Conservation (phyloP, 805 yeast species). For the Zygoascus ofunaensis region DNA sequence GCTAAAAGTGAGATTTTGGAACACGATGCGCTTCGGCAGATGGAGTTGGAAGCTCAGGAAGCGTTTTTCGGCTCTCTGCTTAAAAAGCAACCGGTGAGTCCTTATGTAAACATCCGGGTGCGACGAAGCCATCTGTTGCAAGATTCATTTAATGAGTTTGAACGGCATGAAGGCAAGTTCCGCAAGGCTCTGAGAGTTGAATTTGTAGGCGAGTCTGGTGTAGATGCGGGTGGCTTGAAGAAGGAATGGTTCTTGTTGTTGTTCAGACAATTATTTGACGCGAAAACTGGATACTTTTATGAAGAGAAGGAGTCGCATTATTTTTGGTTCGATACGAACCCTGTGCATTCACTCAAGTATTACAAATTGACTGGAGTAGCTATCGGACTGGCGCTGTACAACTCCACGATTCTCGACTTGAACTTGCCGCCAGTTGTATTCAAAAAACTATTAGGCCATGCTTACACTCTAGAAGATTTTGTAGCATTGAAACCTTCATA, state of each 20-base stretch:
- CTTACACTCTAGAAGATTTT: slow-evolving; percentile 55
- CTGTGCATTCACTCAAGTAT: slow-evolving; percentile 17
- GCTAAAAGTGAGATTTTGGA: slow-evolving; percentile 73
- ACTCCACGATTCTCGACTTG: slow-evolving; percentile 77
- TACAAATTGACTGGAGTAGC: slow-evolving; percentile 78
- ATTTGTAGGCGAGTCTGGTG: slow-evolving; percentile 81
- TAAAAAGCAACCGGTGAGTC: slow-evolving; percentile 50
- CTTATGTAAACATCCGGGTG: slow-evolving; percentile 59
- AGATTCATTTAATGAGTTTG: slow-evolving; percentile 56
- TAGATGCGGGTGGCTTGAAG: slow-evolving; percentile 90
- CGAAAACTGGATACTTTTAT: slow-evolving; percentile 56
- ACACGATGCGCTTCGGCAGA: slow-evolving; percentile 67
- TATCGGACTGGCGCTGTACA: slow-evolving; percentile 82
- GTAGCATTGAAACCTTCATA: slow-evolving; percentile 60
- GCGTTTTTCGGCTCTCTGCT: slow-evolving; percentile 73
- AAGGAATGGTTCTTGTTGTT: slow-evolving; percentile 88
- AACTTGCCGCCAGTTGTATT: slow-evolving; percentile 68
- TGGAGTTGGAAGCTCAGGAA: slow-evolving; percentile 84
- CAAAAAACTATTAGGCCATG: slow-evolving; percentile 55
- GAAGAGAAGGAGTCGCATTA: slow-evolving; percentile 59
- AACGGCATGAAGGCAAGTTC: slow-evolving; percentile 49
- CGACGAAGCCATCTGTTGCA: slow-evolving; percentile 57
- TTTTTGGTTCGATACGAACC: slow-evolving; percentile 54
- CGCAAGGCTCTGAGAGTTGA: slow-evolving; percentile 70
- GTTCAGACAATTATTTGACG: slow-evolving; percentile 59